phyloP scores from a whole-genome alignment of 139 green algal genomes.

The Chlorella sp. region DNA sequence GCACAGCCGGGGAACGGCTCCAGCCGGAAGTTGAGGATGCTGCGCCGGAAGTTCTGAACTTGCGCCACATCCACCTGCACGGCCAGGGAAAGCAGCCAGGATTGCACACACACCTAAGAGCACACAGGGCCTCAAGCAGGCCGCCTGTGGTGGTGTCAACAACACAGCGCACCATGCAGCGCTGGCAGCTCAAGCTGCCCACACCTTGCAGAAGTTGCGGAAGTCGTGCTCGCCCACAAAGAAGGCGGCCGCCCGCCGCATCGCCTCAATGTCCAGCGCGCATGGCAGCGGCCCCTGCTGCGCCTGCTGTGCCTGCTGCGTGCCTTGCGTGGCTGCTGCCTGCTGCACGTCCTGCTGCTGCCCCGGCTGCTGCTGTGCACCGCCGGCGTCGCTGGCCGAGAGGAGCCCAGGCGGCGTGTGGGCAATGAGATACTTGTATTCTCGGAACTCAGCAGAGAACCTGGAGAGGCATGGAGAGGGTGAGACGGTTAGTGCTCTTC shows the following conservation, averaged over 20 bases:
- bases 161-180: neutral
- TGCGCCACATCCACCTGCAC: constrained; percentile 42
- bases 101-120: no score
- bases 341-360: neutral
- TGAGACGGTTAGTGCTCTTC: no score
- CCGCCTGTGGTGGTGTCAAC: no score
- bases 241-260: constrained; percentile 74
- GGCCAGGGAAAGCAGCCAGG: no score
- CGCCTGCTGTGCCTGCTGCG: constrained; percentile 4
- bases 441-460: constrained; percentile 75
- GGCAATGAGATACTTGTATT: constrained; percentile 96
- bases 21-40: constrained; percentile 63
- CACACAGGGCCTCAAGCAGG: no score
- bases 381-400: no score
- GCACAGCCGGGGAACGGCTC: constrained; percentile 8
- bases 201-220: constrained; percentile 94
- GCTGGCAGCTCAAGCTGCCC: neutral
- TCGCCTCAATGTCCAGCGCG: constrained; percentile 77
- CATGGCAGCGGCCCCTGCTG: neutral
- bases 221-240: constrained; percentile 96
- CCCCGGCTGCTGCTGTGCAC: neutral
- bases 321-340: neutral
- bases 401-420: neutral
- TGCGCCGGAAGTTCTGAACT: constrained; percentile 71
- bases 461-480: no score